A percentile compares a stretch with the other conserved stretches of the same genome.
These are phyloP conservation scores for Talaromyces piceae DNA, from an alignment of 2,329 filamentous ascomycete genomes.

Conservation along the genomic window DNA sequence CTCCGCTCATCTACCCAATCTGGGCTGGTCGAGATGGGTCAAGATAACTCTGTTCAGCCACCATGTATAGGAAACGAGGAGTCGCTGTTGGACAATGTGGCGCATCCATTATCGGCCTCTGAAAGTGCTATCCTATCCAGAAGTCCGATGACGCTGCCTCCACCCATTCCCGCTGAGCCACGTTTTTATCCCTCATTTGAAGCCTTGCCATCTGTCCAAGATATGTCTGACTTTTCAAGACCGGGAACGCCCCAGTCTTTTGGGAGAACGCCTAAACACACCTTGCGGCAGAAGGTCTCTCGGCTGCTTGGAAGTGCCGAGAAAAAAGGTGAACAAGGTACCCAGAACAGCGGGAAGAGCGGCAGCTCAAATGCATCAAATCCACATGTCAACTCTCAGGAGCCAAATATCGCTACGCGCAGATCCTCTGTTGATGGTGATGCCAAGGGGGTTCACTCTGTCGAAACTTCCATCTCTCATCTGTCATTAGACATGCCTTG, in stretches of 20 bases:
- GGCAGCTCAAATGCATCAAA: background rate
- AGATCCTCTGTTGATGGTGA: background rate
- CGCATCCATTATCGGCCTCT: slow-evolving; percentile 9
- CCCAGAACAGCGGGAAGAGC: background rate
- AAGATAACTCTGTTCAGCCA: background rate
- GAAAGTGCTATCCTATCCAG: slow-evolving; percentile 8
- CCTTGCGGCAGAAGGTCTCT: slow-evolving; percentile 9
- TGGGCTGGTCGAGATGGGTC: slow-evolving; percentile 1
- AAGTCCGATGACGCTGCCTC: background rate
- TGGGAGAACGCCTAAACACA: background rate
- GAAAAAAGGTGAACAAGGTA: background rate
- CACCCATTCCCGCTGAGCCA: background rate
- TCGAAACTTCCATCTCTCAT: background rate
- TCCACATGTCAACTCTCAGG: background rate
- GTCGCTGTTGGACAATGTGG: slow-evolving; percentile 1
- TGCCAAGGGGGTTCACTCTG: background rate
- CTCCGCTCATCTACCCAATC: background rate
- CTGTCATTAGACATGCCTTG: background rate
- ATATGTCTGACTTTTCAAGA: background rate
- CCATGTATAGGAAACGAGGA: background rate
- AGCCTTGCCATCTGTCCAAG: slow-evolving; percentile 6
- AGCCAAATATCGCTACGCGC: background rate
- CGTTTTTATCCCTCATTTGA: background rate
- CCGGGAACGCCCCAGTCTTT: background rate
- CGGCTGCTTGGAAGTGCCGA: slow-evolving; percentile 3